Evolutionary conservation across 2,329 filamentous ascomycete species (phyloP), one percentile per base, ranked within the genome.

Genomic region (Berkeleyomyces basicola): DNA sequence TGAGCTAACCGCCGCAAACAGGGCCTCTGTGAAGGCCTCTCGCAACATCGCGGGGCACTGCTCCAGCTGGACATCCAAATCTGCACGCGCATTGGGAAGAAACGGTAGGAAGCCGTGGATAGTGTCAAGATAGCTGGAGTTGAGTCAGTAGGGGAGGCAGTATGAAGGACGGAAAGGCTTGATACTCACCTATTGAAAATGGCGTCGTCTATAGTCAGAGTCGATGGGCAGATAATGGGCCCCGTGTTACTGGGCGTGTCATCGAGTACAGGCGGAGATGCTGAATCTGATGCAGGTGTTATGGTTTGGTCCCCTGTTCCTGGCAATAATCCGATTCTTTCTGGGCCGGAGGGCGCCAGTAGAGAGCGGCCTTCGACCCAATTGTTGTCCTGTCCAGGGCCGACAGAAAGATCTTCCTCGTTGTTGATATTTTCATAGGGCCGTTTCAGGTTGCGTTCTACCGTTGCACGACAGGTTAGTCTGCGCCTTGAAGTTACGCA

Each of bases 51-150:
- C 68, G 0, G 83, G 79, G 66, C 82, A 84, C 55, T 79, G 77
- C 2, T 75, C 74, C 23, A 89, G 71, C 23, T 82, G 75, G 7
- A 76, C 75, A 63, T 81, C 78, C 7, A 87, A 71, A n/a, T 77
- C 76, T 11, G 73, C 71, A 67, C 80, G 83, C 61, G 74, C 81
- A 61, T 76, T 76, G 1, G 85, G 79, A 10, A 90, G 74, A 53
- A 90, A 75, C 0, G 86, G 86, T 63, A 87, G 84, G 3, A 81
- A 80, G 11, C 82, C 82, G 67, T 89, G 85, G 23, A 89, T 80
- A 11, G 80, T 74, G 3, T 76, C 76, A 61, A 87, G 78, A 14
- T 59, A 59, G 11, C 58, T 59, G 33, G 47, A 37, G 36, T 11
- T 33, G 7, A 14, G 40, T 33, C 33, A 44, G 23, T 33, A 33